phyloP scores from a whole-genome alignment of 345 rosid species.

The Combretum micranthum region DNA sequence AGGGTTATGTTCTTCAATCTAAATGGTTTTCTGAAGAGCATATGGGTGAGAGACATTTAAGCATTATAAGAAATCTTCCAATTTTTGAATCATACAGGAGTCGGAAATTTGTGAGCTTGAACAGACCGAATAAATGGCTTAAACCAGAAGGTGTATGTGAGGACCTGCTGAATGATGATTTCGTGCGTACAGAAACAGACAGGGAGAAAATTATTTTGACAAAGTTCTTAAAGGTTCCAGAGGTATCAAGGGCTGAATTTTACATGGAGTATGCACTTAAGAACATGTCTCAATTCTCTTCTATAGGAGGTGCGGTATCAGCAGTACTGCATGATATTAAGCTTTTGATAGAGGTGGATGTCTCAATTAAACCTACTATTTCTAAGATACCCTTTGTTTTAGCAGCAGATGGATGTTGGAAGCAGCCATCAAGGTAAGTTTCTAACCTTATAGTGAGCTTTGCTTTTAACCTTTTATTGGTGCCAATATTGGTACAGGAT shows the following conservation, averaged over 20 bases:
- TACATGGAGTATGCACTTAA: conserved; percentile 72
- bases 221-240: conserved; percentile 58
- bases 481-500: neutral
- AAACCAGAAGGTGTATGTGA: conserved; percentile 73
- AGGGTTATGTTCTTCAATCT: conserved; percentile 83
- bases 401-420: conserved; percentile 82
- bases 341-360: conserved; percentile 59
- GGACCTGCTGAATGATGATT: conserved; percentile 75
- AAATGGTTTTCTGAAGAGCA: conserved; percentile 81
- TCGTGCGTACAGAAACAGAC: conserved; percentile 81
- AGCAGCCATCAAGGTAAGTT: conserved; percentile 73
- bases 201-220: conserved; percentile 63
- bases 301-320: conserved; percentile 49
- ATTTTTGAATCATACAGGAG: conserved; percentile 74
- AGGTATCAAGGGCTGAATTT: conserved; percentile 70
- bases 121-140: conserved; percentile 67
- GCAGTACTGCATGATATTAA: conserved; percentile 72
- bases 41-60: conserved; percentile 54
- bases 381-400: conserved; percentile 69
- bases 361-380: conserved; percentile 48
- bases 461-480: neutral
- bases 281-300: conserved; percentile 76
- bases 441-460: neutral
- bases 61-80: conserved; percentile 71
- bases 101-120: conserved; percentile 62